phyloP scores from a whole-genome alignment of 768 basidiomycete species.

The Suillus cothurnatus region DNA sequence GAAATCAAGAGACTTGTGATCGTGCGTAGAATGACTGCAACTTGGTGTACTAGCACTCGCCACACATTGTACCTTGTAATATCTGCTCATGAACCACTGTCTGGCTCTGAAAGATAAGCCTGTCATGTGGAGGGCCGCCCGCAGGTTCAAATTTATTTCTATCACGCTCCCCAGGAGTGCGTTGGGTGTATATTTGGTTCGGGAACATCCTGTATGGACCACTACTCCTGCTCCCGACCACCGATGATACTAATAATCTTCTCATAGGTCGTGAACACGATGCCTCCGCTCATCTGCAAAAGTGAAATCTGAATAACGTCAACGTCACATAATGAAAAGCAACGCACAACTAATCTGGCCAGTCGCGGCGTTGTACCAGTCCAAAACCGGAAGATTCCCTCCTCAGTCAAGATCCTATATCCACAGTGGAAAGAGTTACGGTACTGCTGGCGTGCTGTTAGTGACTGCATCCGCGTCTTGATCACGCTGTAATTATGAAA shows the following conservation, averaged over 20 bases:
- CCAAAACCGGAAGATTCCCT: slow-evolving; percentile 93
- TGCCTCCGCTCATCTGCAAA: slow-evolving; percentile 85
- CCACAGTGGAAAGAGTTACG: slow-evolving; percentile 95
- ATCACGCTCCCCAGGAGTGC: not conserved
- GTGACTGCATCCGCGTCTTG: slow-evolving; percentile 97
- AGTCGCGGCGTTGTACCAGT: slow-evolving; percentile 93
- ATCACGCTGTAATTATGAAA: slow-evolving; percentile 63
- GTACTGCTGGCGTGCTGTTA: slow-evolving; percentile 81
- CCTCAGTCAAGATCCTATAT: slow-evolving; percentile 92
- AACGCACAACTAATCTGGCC: slow-evolving; percentile 70
- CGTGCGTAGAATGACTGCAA: not conserved
- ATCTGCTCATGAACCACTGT: not conserved
- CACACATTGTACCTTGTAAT: not conserved
- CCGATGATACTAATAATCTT: slow-evolving; percentile 64
- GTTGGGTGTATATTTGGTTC: not conserved
- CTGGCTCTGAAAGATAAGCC: not conserved
- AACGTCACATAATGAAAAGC: slow-evolving; percentile 3
- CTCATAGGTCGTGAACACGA: slow-evolving; percentile 92
- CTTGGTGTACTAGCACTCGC: not conserved
- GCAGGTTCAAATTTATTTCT: not conserved
- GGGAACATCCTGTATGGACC: not conserved
- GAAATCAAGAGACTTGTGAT: not conserved
- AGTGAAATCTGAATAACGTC: not conserved
- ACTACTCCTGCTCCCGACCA: slow-evolving; percentile 22
- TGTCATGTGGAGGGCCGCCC: not conserved